Evolutionary conservation across 2,329 filamentous ascomycete species (phyloP).

Genomic region (Trichocomaceae sp.): DNA sequence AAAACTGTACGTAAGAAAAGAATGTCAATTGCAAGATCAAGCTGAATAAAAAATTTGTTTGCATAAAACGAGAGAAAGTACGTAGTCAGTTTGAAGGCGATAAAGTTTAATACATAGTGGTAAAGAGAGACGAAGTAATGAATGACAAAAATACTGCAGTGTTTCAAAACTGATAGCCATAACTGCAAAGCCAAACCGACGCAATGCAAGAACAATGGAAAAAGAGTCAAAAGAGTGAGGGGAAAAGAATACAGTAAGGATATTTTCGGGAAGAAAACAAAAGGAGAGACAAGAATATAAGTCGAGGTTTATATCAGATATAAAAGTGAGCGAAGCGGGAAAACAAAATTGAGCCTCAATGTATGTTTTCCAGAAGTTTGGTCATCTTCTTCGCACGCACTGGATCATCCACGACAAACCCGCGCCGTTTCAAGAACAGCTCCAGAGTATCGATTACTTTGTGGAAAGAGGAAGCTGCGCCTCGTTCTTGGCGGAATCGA

Average conservation of each 20-base stretch:
- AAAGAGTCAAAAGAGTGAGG: constrained; percentile 7
- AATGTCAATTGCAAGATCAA: background rate
- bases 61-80: background rate
- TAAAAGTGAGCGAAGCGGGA: background rate
- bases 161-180: background rate
- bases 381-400: constrained; percentile 63
- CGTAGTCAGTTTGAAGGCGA: background rate
- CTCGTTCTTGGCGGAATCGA: constrained; percentile 80
- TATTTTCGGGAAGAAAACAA: background rate
- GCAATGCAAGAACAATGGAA: constrained; percentile 4
- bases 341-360: background rate
- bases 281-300: background rate
- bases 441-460: constrained; percentile 72
- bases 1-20: background rate
- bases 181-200: background rate
- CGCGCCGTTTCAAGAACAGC: constrained; percentile 58
- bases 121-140: background rate
- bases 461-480: constrained; percentile 85
- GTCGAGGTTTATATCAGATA: background rate
- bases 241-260: background rate
- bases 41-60: background rate
- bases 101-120: background rate
- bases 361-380: constrained; percentile 26
- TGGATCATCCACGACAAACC: constrained; percentile 62
- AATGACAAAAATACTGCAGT: background rate